A percentile compares a stretch with the other conserved stretches of the same genome.
These are phyloP conservation scores for Salvia rosmarinus DNA, from an alignment of 257 asterid species.

Conservation along the genomic window DNA sequence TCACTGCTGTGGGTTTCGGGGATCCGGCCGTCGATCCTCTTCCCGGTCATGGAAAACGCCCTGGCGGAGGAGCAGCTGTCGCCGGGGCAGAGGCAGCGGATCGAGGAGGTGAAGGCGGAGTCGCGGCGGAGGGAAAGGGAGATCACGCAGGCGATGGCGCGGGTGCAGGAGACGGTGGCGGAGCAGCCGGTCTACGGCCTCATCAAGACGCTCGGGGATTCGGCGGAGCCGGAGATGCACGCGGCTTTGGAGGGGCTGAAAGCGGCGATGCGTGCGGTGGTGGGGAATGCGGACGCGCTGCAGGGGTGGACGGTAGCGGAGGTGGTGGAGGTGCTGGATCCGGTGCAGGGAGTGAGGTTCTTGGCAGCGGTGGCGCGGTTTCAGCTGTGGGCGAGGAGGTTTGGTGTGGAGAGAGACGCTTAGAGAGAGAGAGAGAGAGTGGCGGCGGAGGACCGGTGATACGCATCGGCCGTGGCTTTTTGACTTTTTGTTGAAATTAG, in stretches of 20 bases:
- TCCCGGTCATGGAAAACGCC: constrained; percentile 29
- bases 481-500: too few species aligned
- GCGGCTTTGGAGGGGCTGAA: constrained; percentile 38
- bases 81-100: constrained; percentile 36
- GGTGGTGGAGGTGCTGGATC: constrained; percentile 46
- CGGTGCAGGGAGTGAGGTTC: constrained; percentile 46
- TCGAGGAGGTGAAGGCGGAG: constrained; percentile 36
- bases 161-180: constrained; percentile 60
- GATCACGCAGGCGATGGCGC: constrained; percentile 49
- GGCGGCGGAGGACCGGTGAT: too few species aligned
- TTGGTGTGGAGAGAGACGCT: constrained; percentile 44
- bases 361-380: constrained; percentile 49
- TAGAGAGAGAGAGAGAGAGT: too few species aligned
- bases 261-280: constrained; percentile 39
- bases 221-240: constrained; percentile 25
- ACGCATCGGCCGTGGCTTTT: too few species aligned
- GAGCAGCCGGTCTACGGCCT: constrained; percentile 45
- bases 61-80: constrained; percentile 43
- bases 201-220: constrained; percentile 27
- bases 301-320: constrained; percentile 46
- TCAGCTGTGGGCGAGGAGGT: constrained; percentile 40
- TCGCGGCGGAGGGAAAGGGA: constrained; percentile 42
- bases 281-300: constrained; percentile 54
- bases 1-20: constrained; percentile 58
- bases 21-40: constrained; percentile 49